phyloP scores from a whole-genome alignment of 164 flowering plant genomes.

The Chloranthus sessilifolius region DNA sequence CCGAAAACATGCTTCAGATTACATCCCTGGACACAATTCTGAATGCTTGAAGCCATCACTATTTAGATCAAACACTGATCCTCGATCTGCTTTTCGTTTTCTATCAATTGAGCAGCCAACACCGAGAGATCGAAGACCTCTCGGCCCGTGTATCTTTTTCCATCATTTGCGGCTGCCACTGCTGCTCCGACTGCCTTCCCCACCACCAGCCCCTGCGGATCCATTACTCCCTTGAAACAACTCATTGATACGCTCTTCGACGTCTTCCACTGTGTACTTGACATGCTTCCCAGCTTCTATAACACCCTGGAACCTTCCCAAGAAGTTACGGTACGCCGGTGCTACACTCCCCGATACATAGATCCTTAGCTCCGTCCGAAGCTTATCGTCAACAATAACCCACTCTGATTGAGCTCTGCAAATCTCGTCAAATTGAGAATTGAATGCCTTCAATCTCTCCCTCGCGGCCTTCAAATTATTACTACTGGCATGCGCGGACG shows the following conservation, averaged over 20 bases:
- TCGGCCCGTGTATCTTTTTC: too few species aligned
- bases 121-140: too few species aligned
- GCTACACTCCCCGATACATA: conserved; percentile 35
- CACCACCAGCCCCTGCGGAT: too few species aligned
- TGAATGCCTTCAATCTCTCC: conserved; percentile 68
- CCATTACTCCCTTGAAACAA: conserved; percentile 51
- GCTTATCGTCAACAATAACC: conserved; percentile 69
- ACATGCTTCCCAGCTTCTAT: conserved; percentile 48
- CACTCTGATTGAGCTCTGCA: conserved; percentile 54
- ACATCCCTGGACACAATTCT: too few species aligned
- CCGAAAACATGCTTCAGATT: too few species aligned
- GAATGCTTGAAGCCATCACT: too few species aligned
- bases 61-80: too few species aligned
- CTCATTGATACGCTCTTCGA: conserved; percentile 49
- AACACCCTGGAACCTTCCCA: conserved; percentile 44
- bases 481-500: background rate
- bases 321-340: conserved; percentile 59
- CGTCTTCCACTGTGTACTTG: conserved; percentile 55
- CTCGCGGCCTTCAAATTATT: conserved; percentile 18
- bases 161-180: conserved; percentile 41
- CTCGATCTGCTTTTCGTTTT: too few species aligned
- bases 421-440: conserved; percentile 57
- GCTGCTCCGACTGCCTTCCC: too few species aligned
- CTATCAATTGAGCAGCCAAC: too few species aligned
- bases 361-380: conserved; percentile 55